Percentiles rank a stretch among this genome's conserved stretches.
Evolutionary conservation across 331 rosid species (phyloP).

Genomic region (Spiraea crenata): DNA sequence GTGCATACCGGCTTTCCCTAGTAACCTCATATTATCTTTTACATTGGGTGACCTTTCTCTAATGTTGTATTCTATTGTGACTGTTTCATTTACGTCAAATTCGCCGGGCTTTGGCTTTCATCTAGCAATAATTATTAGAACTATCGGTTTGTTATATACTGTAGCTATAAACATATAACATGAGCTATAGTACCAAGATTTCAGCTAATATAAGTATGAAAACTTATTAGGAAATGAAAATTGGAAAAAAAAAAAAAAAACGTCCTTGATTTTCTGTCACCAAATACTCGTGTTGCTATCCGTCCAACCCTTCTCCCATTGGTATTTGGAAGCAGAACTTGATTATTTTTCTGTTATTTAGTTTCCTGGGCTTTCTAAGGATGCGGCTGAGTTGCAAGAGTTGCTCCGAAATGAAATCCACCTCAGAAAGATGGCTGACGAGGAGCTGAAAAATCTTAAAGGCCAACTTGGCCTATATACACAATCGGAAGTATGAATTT

Average conservation of each 20-base stretch:
- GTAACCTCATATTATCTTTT: neutral
- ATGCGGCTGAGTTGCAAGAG: constrained; percentile 52
- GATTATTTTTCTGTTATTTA: constrained; percentile 27
- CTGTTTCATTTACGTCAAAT: neutral
- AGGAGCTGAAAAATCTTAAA: constrained; percentile 59
- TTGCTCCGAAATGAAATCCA: constrained; percentile 66
- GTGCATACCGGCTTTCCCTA: neutral
- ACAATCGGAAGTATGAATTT: constrained; percentile 48
- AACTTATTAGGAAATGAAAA: neutral
- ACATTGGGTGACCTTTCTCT: neutral
- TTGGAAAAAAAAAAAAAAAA: neutral
- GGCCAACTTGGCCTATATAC: constrained; percentile 44
- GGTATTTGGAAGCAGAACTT: neutral
- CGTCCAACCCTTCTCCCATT: neutral
- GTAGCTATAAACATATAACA: neutral
- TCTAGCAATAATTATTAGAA: neutral
- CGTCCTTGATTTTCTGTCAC: neutral
- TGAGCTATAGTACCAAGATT: neutral
- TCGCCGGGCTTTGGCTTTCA: neutral
- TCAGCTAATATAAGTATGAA: neutral
- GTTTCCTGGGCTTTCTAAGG: constrained; percentile 51
- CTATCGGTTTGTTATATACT: neutral
- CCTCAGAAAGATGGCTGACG: constrained; percentile 65
- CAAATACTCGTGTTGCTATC: neutral
- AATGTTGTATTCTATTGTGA: neutral